Conservation (phyloP, 768 basidiomycete species). For the Saitozyma podzolica region DNA sequence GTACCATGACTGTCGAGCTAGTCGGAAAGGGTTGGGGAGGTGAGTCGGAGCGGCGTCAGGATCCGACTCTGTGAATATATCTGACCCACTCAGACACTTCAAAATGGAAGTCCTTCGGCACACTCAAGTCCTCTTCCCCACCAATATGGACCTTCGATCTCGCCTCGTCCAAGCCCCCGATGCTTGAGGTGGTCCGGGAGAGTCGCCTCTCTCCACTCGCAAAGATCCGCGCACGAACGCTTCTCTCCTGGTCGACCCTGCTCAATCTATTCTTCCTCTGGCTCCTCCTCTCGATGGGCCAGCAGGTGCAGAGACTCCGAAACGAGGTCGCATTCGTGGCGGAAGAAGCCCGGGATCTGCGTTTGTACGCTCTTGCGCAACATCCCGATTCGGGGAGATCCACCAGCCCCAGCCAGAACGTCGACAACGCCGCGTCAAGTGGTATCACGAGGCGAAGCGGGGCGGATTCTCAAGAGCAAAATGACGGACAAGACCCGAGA, state of each 20-base stretch:
- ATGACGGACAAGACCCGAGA: background rate
- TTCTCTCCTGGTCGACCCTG: slow-evolving; percentile 30
- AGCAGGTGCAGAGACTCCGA: slow-evolving; percentile 35
- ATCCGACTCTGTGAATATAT: too few relatives aligned
- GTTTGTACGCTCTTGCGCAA: slow-evolving; percentile 17
- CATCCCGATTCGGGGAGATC: background rate
- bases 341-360: slow-evolving; percentile 36
- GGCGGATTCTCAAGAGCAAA: background rate
- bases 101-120: too few relatives aligned
- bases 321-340: slow-evolving; percentile 34
- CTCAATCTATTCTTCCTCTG: slow-evolving; percentile 36
- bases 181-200: too few relatives aligned
- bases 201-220: too few relatives aligned
- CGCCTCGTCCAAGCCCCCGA: too few relatives aligned
- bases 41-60: slow-evolving; percentile 6
- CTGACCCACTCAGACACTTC: too few relatives aligned
- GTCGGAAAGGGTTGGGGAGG: slow-evolving; percentile 20
- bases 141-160: too few relatives aligned
- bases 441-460: background rate
- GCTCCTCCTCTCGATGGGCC: slow-evolving; percentile 33
- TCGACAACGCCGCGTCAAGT: too few relatives aligned
- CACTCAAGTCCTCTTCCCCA: too few relatives aligned
- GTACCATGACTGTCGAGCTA: slow-evolving; percentile 19
- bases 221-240: background rate
- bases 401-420: too few relatives aligned